phyloP scores from a whole-genome alignment of 305 asterid species.

The Withania somnifera region DNA sequence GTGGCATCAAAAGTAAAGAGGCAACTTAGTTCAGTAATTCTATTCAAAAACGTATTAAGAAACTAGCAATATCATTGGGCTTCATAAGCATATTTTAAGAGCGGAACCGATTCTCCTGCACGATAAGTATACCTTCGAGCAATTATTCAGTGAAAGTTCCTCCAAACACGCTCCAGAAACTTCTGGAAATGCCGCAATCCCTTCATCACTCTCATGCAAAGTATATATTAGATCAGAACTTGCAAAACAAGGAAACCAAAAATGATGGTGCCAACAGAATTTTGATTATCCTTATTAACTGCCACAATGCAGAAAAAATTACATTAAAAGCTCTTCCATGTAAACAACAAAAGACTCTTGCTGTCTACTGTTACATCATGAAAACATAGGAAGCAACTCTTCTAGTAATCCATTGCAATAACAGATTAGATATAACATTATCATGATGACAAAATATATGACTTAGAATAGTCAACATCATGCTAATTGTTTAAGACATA shows the following conservation, averaged over 20 bases:
- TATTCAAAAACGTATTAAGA: background rate
- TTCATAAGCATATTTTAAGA: background rate
- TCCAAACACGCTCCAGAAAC: conserved; percentile 54
- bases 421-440: background rate
- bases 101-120: background rate
- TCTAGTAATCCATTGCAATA: background rate
- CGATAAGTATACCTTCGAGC: conserved; percentile 35
- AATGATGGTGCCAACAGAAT: background rate
- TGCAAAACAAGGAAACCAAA: background rate
- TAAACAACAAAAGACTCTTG: background rate
- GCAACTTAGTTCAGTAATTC: background rate
- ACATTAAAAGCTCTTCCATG: background rate
- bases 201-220: conserved; percentile 56
- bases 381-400: background rate
- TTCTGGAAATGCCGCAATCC: conserved; percentile 74
- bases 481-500: background rate
- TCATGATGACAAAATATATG: background rate
- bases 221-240: conserved; percentile 2
- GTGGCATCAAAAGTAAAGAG: no score
- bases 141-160: conserved; percentile 56
- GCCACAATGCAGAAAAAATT: background rate
- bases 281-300: background rate
- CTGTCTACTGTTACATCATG: background rate
- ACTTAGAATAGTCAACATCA: background rate
- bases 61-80: background rate